These are phyloP conservation scores for Salvia splendens DNA, from an alignment of 257 asterid species.

Conservation along the genomic window DNA sequence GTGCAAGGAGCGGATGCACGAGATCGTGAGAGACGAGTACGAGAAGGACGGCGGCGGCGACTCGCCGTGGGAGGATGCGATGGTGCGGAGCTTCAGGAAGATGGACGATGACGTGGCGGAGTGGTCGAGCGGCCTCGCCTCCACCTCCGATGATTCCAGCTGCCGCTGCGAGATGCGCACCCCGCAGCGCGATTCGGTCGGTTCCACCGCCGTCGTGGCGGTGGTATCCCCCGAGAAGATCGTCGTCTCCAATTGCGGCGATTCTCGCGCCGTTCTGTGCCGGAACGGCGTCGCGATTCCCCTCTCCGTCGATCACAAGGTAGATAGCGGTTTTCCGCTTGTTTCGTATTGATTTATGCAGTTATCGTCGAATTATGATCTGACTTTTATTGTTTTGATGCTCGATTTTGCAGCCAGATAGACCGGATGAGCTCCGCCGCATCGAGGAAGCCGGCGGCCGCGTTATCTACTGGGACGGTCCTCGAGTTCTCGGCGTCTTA, in stretches of 20 bases:
- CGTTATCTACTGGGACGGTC: constrained; percentile 81
- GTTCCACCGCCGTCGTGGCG: constrained; percentile 89
- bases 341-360: background rate
- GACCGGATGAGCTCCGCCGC: constrained; percentile 78
- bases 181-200: constrained; percentile 88
- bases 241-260: constrained; percentile 85
- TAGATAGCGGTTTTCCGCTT: constrained; percentile 24
- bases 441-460: constrained; percentile 89
- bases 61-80: constrained; percentile 47
- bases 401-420: constrained; percentile 61
- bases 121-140: constrained; percentile 34
- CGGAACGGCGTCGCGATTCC: constrained; percentile 78
- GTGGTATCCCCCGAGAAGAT: constrained; percentile 67
- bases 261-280: constrained; percentile 87
- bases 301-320: constrained; percentile 88
- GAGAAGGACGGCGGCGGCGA: constrained; percentile 30
- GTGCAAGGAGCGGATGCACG: constrained; percentile 89
- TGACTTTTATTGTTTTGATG: background rate
- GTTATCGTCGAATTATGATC: background rate
- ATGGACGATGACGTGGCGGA: constrained; percentile 71
- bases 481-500: constrained; percentile 73
- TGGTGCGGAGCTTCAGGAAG: constrained; percentile 56
- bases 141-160: constrained; percentile 28
- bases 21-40: constrained; percentile 62
- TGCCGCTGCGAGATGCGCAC: constrained; percentile 81